These are phyloP conservation scores for Populus hybrid DNA, from an alignment of 441 rosid genomes.

Conservation along the genomic window DNA sequence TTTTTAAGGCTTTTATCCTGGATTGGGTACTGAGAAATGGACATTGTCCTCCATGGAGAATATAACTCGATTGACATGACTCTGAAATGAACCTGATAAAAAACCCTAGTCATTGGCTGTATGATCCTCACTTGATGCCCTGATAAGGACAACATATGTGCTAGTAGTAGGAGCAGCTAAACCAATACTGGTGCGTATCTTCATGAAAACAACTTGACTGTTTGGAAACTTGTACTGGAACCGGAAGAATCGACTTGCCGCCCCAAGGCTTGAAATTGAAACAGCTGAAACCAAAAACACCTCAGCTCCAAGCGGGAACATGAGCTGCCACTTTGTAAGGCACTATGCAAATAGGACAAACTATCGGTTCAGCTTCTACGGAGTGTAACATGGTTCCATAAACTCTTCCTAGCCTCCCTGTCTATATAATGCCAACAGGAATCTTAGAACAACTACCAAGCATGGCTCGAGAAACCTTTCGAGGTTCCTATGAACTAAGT, in stretches of 20 bases:
- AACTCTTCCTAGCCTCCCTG: neutral
- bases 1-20: neutral
- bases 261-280: neutral
- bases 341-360: neutral
- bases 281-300: neutral
- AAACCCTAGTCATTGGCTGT: neutral
- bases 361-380: neutral
- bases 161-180: neutral
- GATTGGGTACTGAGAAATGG: neutral
- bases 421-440: neutral
- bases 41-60: too few species aligned
- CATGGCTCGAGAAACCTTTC: too few species aligned
- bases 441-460: neutral
- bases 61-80: neutral
- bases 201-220: neutral
- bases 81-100: neutral
- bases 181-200: neutral
- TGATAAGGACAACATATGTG: neutral
- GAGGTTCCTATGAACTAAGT: too few species aligned
- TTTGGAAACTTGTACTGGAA: neutral
- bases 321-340: neutral
- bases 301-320: neutral
- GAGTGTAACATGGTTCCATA: slow-evolving; percentile 1
- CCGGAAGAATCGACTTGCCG: neutral
- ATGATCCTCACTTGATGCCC: neutral